phyloP scores from a whole-genome alignment of 2,329 filamentous ascomycete genomes.

The Dryadomyces sulphureus region DNA sequence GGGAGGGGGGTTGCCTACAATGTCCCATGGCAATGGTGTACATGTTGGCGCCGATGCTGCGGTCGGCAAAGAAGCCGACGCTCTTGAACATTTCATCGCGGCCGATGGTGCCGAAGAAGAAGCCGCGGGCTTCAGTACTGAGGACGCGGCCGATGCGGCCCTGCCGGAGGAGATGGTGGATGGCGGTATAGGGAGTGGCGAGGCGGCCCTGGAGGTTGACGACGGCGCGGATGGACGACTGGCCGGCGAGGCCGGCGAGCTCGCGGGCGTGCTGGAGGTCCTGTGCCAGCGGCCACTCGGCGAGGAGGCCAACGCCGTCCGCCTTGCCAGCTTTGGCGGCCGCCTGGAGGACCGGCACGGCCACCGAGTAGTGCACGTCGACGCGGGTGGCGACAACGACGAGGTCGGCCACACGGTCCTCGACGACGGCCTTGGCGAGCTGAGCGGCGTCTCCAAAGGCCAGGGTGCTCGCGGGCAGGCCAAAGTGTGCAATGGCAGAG shows the following conservation, averaged over 20 bases:
- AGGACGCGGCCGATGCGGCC: conserved; percentile 36
- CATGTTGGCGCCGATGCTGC: conserved; percentile 29
- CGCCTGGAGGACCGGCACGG: conserved; percentile 15
- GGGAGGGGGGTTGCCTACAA: conserved; percentile 15
- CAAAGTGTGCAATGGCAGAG: conserved; percentile 26
- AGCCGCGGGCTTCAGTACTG: conserved; percentile 28
- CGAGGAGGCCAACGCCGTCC: conserved; percentile 20
- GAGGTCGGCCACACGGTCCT: conserved; percentile 34
- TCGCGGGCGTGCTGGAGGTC: conserved; percentile 24
- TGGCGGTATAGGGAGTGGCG: conserved; percentile 25
- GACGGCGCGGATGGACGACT: conserved; percentile 20
- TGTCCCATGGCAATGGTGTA: conserved; percentile 28
- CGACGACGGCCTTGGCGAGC: conserved; percentile 31
- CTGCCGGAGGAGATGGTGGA: conserved; percentile 27
- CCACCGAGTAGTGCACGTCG: conserved; percentile 30
- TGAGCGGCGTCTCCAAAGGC: conserved; percentile 34
- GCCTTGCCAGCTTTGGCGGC: not conserved
- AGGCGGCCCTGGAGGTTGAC: conserved; percentile 37
- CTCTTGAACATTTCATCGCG: conserved; percentile 15
- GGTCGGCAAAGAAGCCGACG: conserved; percentile 30
- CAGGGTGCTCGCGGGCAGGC: conserved; percentile 19
- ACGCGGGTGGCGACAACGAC: conserved; percentile 40
- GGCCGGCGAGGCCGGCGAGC: conserved; percentile 19
- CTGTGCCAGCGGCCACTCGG: conserved; percentile 44
- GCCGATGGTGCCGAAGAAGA: conserved; percentile 21